Conservation (phyloP, 306 rosid genomes). For the Fragaria iinumae region DNA sequence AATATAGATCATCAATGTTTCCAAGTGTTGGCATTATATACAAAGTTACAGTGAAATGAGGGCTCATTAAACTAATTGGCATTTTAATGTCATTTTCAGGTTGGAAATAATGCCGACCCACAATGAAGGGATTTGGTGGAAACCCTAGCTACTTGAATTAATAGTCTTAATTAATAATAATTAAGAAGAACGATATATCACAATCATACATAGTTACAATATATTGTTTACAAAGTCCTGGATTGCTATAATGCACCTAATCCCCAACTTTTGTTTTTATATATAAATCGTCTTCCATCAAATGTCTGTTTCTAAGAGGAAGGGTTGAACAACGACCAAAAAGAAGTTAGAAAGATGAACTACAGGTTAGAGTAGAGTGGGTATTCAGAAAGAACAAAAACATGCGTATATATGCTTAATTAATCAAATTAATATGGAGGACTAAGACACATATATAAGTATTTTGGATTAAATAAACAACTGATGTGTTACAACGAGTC, state of each 20-base stretch:
- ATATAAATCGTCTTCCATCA: neutral
- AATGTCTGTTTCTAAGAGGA: conserved; percentile 23
- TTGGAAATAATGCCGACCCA: conserved; percentile 37
- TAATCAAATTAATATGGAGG: neutral
- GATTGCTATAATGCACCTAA: conserved; percentile 46
- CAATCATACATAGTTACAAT: neutral
- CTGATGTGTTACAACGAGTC: too few relatives aligned
- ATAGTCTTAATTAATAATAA: conserved; percentile 13
- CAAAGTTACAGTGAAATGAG: neutral
- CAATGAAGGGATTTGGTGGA: conserved; percentile 41
- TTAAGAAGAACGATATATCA: conserved; percentile 2
- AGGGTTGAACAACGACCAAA: conserved; percentile 1
- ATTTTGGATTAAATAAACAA: too few relatives aligned
- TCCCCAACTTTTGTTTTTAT: conserved; percentile 33
- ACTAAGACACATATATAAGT: neutral
- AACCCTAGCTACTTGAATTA: conserved; percentile 40
- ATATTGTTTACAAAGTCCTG: neutral
- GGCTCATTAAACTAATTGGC: conserved; percentile 6
- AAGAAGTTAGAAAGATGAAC: neutral
- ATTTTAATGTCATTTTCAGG: conserved; percentile 38
- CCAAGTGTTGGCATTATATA: neutral
- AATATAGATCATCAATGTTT: conserved; percentile 6
- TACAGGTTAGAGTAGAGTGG: neutral
- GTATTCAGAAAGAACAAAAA: neutral
- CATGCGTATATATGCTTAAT: too few relatives aligned